Conservation (phyloP, 805 yeast genomes). For the Debaryomyces hansenii region DNA sequence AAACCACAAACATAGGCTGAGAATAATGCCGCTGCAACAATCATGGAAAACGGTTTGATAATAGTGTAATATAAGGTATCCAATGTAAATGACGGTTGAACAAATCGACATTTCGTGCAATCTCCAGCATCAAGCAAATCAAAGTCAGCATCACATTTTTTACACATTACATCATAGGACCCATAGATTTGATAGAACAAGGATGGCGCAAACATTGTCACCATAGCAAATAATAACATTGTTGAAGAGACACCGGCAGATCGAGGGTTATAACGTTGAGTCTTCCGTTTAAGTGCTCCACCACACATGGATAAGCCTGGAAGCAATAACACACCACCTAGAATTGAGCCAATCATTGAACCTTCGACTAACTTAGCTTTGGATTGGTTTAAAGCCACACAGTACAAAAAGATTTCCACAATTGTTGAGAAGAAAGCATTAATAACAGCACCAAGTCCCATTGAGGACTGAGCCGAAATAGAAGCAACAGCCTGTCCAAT, state of each 20-base stretch:
- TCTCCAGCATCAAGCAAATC: constrained; percentile 23
- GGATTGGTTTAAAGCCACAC: constrained; percentile 83
- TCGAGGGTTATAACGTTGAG: constrained; percentile 93
- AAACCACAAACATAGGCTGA: constrained; percentile 85
- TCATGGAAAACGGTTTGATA: constrained; percentile 78
- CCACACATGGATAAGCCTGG: constrained; percentile 98
- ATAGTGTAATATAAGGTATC: constrained; percentile 65
- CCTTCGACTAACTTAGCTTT: constrained; percentile 94
- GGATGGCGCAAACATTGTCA: constrained; percentile 92
- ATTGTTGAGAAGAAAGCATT: constrained; percentile 96
- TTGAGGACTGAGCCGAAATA: constrained; percentile 95
- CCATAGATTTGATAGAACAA: constrained; percentile 89
- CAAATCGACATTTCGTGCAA: constrained; percentile 73
- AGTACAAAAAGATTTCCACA: constrained; percentile 88
- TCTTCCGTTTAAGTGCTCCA: constrained; percentile 88
- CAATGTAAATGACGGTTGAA: constrained; percentile 71
- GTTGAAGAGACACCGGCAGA: constrained; percentile 98
- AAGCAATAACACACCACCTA: constrained; percentile 86
- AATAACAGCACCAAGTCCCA: constrained; percentile 98
- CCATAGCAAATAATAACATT: constrained; percentile 86
- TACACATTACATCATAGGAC: constrained; percentile 74
- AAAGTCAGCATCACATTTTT: constrained; percentile 41
- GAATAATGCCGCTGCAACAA: constrained; percentile 79
- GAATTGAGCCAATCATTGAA: constrained; percentile 86
- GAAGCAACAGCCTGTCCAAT: constrained; percentile 99